Evolutionary conservation across 768 basidiomycete genomes (phyloP).

Genomic region (Infundibulicybe gibba): DNA sequence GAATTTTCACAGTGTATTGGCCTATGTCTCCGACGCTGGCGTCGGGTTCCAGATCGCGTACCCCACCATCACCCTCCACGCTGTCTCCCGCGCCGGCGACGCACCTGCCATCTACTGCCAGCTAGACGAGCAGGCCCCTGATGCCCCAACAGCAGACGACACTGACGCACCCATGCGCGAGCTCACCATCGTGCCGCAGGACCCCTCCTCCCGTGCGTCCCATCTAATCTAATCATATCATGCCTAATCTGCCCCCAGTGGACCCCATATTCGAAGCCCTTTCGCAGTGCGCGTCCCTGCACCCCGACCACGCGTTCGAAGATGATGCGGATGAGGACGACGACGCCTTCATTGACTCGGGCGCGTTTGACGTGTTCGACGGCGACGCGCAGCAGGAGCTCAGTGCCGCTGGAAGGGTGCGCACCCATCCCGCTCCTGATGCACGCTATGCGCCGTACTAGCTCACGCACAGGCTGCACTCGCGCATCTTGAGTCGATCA

Average conservation of each 20-base stretch:
- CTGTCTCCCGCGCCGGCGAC: constrained; percentile 69
- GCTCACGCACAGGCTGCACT: constrained; percentile 68
- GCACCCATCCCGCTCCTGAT: constrained; percentile 81
- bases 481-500: constrained; percentile 79
- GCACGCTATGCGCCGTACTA: constrained; percentile 85
- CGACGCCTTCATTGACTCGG: constrained; percentile 53
- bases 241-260: constrained; percentile 39
- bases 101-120: constrained; percentile 89
- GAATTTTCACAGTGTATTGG: constrained; percentile 51
- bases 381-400: constrained; percentile 70
- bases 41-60: constrained; percentile 84
- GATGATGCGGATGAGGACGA: constrained; percentile 50
- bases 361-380: constrained; percentile 49
- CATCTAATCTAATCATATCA: background rate
- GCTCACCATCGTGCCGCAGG: constrained; percentile 68
- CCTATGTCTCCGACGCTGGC: constrained; percentile 69
- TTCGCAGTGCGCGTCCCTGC: constrained; percentile 79
- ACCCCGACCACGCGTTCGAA: constrained; percentile 60
- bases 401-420: constrained; percentile 89
- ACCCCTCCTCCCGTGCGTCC: constrained; percentile 55
- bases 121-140: constrained; percentile 65
- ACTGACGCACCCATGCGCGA: constrained; percentile 65
- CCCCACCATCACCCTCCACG: constrained; percentile 90
- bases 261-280: constrained; percentile 86
- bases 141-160: constrained; percentile 30